Conservation (phyloP, 192 early-diverging fungal genomes). For the Coemansia sp. region DNA sequence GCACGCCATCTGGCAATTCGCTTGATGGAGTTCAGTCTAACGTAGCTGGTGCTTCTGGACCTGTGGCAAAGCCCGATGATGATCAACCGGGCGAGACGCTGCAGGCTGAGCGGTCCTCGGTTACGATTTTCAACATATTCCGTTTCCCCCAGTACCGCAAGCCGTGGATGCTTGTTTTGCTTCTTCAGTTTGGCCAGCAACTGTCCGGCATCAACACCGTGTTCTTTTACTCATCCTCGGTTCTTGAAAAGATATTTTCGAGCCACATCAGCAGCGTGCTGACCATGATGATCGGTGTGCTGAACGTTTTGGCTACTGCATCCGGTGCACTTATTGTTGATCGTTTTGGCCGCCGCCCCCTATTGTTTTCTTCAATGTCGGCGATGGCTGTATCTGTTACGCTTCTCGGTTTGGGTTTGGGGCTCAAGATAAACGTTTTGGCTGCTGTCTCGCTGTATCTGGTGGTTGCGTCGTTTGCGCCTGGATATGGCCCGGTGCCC, state of each 20-base stretch:
- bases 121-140: slow-evolving; percentile 48
- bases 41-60: background rate
- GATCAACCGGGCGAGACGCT: slow-evolving; percentile 1
- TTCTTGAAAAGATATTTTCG: slow-evolving; percentile 64
- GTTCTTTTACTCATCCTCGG: slow-evolving; percentile 79
- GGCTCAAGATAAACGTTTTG: slow-evolving; percentile 68
- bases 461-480: slow-evolving; percentile 48
- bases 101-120: slow-evolving; percentile 9
- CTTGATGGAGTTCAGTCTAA: background rate
- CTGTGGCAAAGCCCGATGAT: slow-evolving; percentile 5
- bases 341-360: slow-evolving; percentile 65
- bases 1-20: background rate
- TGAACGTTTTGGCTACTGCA: slow-evolving; percentile 75
- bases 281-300: slow-evolving; percentile 74
- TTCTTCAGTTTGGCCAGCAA: slow-evolving; percentile 80
- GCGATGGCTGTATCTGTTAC: slow-evolving; percentile 61
- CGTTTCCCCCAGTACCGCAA: slow-evolving; percentile 55
- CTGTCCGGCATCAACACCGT: slow-evolving; percentile 94
- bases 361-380: slow-evolving; percentile 65
- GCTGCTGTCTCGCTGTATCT: slow-evolving; percentile 61
- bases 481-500: slow-evolving; percentile 47
- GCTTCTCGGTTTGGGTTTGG: slow-evolving; percentile 60
- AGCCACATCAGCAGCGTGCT: slow-evolving; percentile 58
- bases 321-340: slow-evolving; percentile 73
- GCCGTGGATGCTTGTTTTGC: slow-evolving; percentile 62